Evolutionary conservation across 1,284 basidiomycete species (phyloP).

Genomic region (Phylloporus gajari): DNA sequence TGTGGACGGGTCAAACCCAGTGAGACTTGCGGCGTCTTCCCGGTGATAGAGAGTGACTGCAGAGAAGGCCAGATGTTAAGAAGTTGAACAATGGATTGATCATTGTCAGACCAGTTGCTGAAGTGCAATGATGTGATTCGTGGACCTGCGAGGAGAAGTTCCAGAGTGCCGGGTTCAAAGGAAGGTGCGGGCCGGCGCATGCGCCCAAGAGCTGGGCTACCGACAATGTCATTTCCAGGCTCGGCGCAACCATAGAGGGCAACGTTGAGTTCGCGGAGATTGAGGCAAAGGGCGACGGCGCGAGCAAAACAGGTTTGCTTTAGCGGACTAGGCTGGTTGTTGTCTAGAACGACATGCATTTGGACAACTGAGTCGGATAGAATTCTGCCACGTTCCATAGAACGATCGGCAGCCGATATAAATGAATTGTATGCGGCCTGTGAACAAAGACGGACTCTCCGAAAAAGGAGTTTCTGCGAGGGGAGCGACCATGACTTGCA

Average conservation of each 20-base stretch:
- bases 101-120: slow-evolving; percentile 75
- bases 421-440: slow-evolving; percentile 66
- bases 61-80: slow-evolving; percentile 70
- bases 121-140: slow-evolving; percentile 66
- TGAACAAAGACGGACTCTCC: slow-evolving; percentile 62
- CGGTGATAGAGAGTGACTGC: slow-evolving; percentile 64
- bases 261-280: slow-evolving; percentile 64
- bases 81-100: slow-evolving; percentile 66
- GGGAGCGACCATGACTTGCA: slow-evolving; percentile 70
- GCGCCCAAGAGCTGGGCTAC: slow-evolving; percentile 57
- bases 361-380: slow-evolving; percentile 64
- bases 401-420: slow-evolving; percentile 57
- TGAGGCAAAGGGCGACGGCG: slow-evolving; percentile 67
- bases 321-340: slow-evolving; percentile 70
- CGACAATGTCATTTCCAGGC: slow-evolving; percentile 58
- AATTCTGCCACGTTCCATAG: slow-evolving; percentile 57
- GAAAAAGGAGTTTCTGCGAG: slow-evolving; percentile 73
- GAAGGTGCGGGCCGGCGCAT: slow-evolving; percentile 62
- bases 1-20: slow-evolving; percentile 52
- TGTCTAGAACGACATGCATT: slow-evolving; percentile 68
- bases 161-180: slow-evolving; percentile 64
- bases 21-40: slow-evolving; percentile 64
- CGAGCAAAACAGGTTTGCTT: slow-evolving; percentile 64
- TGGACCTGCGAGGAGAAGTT: slow-evolving; percentile 64
- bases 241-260: slow-evolving; percentile 67